These are phyloP conservation scores for Leishmania guyanensis DNA, from an alignment of 208 protist species.

Conservation along the genomic window DNA sequence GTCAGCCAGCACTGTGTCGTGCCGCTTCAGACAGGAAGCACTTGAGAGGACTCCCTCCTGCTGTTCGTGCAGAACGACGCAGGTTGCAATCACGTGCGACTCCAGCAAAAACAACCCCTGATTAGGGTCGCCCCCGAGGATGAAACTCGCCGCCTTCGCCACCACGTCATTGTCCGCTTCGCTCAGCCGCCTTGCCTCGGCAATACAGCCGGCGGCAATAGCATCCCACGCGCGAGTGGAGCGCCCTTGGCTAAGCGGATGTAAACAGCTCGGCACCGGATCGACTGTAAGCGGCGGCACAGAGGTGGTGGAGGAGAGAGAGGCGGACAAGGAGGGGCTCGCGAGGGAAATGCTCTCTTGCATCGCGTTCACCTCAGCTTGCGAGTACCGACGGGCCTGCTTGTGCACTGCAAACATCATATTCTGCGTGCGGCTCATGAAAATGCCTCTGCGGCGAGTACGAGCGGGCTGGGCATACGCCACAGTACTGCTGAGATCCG, in stretches of 20 bases:
- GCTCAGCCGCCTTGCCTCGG: constrained; percentile 49
- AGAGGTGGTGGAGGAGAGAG: too few relatives aligned
- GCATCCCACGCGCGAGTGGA: constrained; percentile 44
- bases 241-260: constrained; percentile 20
- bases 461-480: neutral
- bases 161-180: constrained; percentile 58
- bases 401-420: constrained; percentile 11
- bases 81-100: constrained; percentile 64
- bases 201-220: constrained; percentile 49
- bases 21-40: constrained; percentile 18
- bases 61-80: constrained; percentile 40
- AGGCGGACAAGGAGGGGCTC: neutral
- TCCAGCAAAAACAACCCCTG: constrained; percentile 57
- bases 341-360: neutral
- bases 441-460: neutral
- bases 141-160: constrained; percentile 51
- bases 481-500: neutral
- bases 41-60: neutral
- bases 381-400: neutral
- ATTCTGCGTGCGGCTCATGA: neutral
- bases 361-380: neutral
- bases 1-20: constrained; percentile 23
- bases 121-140: constrained; percentile 42
- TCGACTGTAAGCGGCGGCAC: constrained; percentile 11
- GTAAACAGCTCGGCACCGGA: constrained; percentile 16